Evolutionary conservation across 2,329 filamentous ascomycete genomes (phyloP), one percentile per base, ranked within the genome.

Genomic region (Colletotrichum eremochloae): DNA sequence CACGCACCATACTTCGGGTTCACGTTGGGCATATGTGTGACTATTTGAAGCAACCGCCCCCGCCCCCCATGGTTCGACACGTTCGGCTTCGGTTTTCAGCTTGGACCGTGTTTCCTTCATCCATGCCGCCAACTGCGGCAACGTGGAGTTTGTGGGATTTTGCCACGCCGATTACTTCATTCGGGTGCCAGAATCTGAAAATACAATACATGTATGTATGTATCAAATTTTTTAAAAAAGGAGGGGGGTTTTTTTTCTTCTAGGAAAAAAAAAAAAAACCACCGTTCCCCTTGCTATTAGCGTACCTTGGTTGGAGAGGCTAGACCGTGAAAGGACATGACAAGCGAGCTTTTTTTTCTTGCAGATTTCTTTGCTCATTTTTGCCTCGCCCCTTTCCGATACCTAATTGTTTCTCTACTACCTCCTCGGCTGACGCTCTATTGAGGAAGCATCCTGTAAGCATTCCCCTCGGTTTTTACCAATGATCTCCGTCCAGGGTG

Each of bases 251-350:
- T 24, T 24, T 24, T 24, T 24, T 24, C 24, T 24, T 24, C 24
- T 24, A 24, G 42, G 3, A 15, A 20, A 18, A 6, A 15, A 53
- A 6, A 48, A 48, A 50, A 50, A 9, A 2, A 38, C 50, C 48
- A 38, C 33, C 31, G 15, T 15, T 5, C 33, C 36, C 33, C 40
- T 46, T 14, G 40, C 40, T 4, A 7, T 38, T 46, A 11, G n/a
- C 24, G 15, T 7, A 24, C 53, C 62, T 36, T 63, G 60, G 38
- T 11, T 12, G 11, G 3, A 36, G 18, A 31, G 18, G 36, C 67
- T 70, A 70, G 67, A 55, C 62, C 55, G 40, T 2, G 31, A 67
- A 67, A n/a, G 62, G 67, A 61, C n/a, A 70, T 46, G n/a, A 29
- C 55, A 70, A 70, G 67, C 67, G 67, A 67, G 29, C 44, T 48